Evolutionary conservation across 2,329 filamentous ascomycete species (phyloP).

Genomic region (Colletotrichum limetticola): DNA sequence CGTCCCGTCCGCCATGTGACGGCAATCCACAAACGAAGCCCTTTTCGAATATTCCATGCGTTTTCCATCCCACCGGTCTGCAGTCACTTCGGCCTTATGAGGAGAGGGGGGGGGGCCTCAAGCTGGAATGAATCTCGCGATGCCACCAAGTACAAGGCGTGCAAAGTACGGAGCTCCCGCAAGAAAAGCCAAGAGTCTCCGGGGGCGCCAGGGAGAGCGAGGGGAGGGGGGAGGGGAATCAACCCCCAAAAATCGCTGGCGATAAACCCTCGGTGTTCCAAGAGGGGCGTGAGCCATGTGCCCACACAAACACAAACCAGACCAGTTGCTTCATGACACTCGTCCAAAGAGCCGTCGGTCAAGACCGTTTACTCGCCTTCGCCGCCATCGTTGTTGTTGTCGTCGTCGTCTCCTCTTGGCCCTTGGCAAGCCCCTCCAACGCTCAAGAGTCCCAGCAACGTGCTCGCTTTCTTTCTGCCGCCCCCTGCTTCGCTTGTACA

Average conservation of each 20-base stretch:
- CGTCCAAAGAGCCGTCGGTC: no score
- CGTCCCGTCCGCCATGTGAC: constrained; percentile 33
- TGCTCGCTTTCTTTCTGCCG: neutral
- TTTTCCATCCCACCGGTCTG: constrained; percentile 20
- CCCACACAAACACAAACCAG: constrained; percentile 10
- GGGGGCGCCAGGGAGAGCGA: neutral
- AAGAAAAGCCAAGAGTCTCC: constrained; percentile 7
- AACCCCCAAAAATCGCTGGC: neutral
- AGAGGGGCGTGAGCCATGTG: constrained; percentile 4
- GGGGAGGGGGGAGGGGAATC: neutral
- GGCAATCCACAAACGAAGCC: constrained; percentile 32
- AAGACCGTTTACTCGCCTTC: neutral
- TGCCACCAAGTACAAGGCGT: neutral
- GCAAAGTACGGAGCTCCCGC: constrained; percentile 3
- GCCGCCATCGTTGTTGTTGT: constrained; percentile 6
- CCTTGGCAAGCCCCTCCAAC: neutral
- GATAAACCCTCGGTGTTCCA: neutral
- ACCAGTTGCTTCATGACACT: constrained; percentile 15
- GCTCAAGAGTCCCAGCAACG: neutral
- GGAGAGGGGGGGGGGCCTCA: no score
- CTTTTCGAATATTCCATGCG: constrained; percentile 34
- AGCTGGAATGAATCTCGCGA: constrained; percentile 3
- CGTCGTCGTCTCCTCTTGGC: constrained; percentile 6
- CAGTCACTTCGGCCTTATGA: neutral
- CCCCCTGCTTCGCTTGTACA: neutral